Conservation (phyloP, 768 basidiomycete species). For the Hygrophoropsis aurantiaca region DNA sequence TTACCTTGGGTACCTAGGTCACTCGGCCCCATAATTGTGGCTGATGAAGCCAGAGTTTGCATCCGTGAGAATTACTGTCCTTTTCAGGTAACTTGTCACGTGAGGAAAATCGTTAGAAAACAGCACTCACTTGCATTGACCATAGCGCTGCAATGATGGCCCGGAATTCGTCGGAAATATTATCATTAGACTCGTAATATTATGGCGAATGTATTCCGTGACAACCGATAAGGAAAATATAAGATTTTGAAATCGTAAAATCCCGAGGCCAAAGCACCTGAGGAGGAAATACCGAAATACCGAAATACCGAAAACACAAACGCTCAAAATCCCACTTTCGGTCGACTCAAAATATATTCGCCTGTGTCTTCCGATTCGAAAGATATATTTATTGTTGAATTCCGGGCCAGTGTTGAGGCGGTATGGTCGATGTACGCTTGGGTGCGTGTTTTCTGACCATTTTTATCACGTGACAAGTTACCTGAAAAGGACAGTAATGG, state of each 20-base stretch:
- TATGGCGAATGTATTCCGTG: not conserved
- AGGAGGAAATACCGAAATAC: constrained; percentile 1
- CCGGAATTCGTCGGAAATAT: constrained; percentile 2
- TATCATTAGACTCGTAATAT: constrained; percentile 1
- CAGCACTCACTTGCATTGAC: not conserved
- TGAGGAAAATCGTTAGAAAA: not conserved
- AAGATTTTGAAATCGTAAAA: not conserved
- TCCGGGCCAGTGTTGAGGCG: constrained; percentile 1
- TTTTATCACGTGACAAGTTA: not conserved
- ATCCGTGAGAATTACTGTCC: constrained; percentile 3
- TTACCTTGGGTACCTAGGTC: too few relatives aligned
- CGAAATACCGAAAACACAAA: constrained; percentile 1
- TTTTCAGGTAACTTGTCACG: constrained; percentile 1
- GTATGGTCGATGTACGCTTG: not conserved
- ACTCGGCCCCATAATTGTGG: too few relatives aligned
- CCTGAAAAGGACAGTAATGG: constrained; percentile 3
- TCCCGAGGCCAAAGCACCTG: not conserved
- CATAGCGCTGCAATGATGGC: not conserved
- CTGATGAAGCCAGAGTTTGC: too few relatives aligned
- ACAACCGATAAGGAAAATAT: not conserved
- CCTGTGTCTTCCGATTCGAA: constrained; percentile 1
- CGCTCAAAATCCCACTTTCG: not conserved
- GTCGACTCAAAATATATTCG: not conserved
- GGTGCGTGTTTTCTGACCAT: not conserved
- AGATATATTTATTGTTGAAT: constrained; percentile 2